Percentiles rank a stretch among this genome's conserved stretches.
Evolutionary conservation across 306 rosid species (phyloP).

Genomic region (Malus domestica): DNA sequence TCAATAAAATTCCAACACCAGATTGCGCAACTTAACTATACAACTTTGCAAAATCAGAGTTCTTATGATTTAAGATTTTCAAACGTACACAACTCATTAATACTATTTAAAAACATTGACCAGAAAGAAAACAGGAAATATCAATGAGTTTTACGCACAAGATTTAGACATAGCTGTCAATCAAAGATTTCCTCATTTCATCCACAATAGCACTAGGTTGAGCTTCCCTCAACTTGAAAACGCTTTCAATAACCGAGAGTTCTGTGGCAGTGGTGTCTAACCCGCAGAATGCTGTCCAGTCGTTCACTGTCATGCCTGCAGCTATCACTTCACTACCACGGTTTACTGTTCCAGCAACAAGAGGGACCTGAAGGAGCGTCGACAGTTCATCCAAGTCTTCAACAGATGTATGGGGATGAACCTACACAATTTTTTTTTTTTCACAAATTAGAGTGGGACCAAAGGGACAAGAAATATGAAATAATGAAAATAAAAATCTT

Average conservation of each 20-base stretch:
- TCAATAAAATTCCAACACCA: neutral
- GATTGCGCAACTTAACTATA: neutral
- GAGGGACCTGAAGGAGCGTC: constrained; percentile 89
- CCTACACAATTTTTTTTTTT: constrained; percentile 35
- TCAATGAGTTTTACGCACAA: neutral
- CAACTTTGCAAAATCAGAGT: neutral
- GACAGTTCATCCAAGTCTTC: constrained; percentile 94
- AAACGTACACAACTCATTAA: neutral
- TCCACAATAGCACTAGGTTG: constrained; percentile 77
- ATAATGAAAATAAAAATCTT: neutral
- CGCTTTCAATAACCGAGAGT: constrained; percentile 80
- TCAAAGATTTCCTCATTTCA: constrained; percentile 84
- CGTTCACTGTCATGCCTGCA: constrained; percentile 81
- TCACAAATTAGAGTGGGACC: neutral
- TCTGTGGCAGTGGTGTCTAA: constrained; percentile 93
- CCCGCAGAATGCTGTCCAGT: constrained; percentile 95
- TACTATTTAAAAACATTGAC: neutral
- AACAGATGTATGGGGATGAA: constrained; percentile 87
- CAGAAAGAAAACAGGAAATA: neutral
- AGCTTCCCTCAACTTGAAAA: constrained; percentile 84
- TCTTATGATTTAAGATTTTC: neutral
- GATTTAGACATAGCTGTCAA: constrained; percentile 61
- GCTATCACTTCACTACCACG: constrained; percentile 87
- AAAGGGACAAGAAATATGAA: neutral
- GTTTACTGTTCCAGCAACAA: constrained; percentile 86